These are phyloP conservation scores for Amphirosellinia nigrospora DNA, from an alignment of 495 filamentous ascomycete genomes.

Conservation along the genomic window DNA sequence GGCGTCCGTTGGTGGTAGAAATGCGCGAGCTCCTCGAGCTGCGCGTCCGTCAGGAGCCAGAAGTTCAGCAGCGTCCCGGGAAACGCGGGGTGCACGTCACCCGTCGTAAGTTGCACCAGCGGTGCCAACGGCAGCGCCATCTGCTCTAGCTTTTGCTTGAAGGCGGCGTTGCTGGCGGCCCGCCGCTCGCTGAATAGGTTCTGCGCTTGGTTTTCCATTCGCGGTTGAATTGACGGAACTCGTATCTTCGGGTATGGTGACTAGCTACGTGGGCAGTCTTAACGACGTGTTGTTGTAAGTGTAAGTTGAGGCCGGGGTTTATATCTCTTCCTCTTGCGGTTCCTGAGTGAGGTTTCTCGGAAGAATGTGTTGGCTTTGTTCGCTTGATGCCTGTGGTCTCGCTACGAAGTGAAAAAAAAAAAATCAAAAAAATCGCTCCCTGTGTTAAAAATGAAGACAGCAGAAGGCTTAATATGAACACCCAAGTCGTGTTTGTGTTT, in stretches of 20 bases:
- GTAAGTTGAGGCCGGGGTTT: background rate
- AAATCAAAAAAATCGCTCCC: background rate
- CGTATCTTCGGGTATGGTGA: background rate
- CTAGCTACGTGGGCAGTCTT: background rate
- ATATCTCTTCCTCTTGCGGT: background rate
- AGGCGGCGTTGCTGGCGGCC: constrained; percentile 42
- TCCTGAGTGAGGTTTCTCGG: background rate
- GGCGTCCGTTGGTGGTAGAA: constrained; percentile 78
- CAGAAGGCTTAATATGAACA: background rate
- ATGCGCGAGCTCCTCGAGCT: constrained; percentile 74
- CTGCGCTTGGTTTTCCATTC: constrained; percentile 34
- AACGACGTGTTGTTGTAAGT: background rate
- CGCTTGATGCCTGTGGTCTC: background rate
- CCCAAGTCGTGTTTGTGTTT: background rate
- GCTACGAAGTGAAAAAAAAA: constrained; percentile 4
- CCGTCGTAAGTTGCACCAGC: constrained; percentile 64
- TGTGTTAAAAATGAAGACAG: background rate
- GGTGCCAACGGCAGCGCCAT: constrained; percentile 61
- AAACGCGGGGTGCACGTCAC: constrained; percentile 67
- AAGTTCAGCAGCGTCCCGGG: constrained; percentile 70
- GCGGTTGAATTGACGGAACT: background rate
- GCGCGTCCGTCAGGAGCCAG: constrained; percentile 72
- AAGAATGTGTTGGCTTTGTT: background rate
- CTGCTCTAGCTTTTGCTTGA: constrained; percentile 49
- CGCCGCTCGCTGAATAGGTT: constrained; percentile 40